These are phyloP conservation scores for Coemansia sp. DNA, from an alignment of 192 early-diverging fungal genomes.

Conservation along the genomic window DNA sequence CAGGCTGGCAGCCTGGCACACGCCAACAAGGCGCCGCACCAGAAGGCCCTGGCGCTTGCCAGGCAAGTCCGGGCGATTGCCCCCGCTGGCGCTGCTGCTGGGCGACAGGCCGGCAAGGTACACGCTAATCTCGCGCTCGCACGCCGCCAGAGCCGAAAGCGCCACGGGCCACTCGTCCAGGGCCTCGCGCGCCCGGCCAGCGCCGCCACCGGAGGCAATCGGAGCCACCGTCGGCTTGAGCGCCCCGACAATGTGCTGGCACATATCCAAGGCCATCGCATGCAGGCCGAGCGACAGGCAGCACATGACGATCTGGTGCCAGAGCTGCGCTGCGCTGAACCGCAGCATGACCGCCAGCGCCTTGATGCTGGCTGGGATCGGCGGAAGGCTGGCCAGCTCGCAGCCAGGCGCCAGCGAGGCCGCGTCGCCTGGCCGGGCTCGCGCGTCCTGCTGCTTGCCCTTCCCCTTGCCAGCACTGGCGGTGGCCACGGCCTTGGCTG, in stretches of 20 bases:
- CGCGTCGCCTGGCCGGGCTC: not conserved
- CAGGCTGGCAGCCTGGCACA: slow-evolving; percentile 28
- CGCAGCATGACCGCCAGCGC: slow-evolving; percentile 37
- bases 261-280: slow-evolving; percentile 37
- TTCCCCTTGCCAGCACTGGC: slow-evolving; percentile 11
- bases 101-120: slow-evolving; percentile 8
- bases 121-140: slow-evolving; percentile 23
- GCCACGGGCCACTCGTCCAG: slow-evolving; percentile 18
- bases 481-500: not conserved
- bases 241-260: slow-evolving; percentile 25
- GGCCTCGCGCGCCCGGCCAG: not conserved
- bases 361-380: slow-evolving; percentile 20
- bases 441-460: not conserved
- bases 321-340: slow-evolving; percentile 24
- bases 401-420: not conserved
- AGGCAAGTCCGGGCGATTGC: not conserved
- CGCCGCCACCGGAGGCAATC: not conserved
- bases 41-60: slow-evolving; percentile 22
- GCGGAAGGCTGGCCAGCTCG: slow-evolving; percentile 20
- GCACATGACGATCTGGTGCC: slow-evolving; percentile 9
- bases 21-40: slow-evolving; percentile 8
- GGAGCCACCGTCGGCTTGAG: not conserved
- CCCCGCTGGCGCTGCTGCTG: not conserved
- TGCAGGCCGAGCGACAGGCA: slow-evolving; percentile 16
- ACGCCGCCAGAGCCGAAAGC: slow-evolving; percentile 18